Evolutionary conservation across 1,284 basidiomycete species (phyloP).

Genomic region (Tremellales sp.): DNA sequence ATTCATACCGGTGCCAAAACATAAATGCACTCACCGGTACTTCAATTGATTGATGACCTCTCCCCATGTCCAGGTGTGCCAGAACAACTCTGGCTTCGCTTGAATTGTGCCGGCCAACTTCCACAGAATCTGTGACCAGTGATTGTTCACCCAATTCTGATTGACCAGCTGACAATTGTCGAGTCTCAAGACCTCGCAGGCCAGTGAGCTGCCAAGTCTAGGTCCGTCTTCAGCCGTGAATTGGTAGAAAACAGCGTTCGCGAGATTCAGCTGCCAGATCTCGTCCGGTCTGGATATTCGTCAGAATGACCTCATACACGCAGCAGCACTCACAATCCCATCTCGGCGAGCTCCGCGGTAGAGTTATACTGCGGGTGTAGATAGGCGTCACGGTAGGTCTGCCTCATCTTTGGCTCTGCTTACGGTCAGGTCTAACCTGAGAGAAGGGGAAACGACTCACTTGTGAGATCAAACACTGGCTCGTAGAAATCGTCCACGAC

Average conservation of each 20-base stretch:
- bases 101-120: conserved; percentile 80
- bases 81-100: conserved; percentile 63
- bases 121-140: conserved; percentile 89
- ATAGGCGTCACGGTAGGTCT: conserved; percentile 15
- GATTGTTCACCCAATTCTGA: conserved; percentile 77
- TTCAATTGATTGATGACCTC: conserved; percentile 76
- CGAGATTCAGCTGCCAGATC: conserved; percentile 59
- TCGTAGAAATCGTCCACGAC: conserved; percentile 6
- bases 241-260: conserved; percentile 60
- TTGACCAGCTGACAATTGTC: conserved; percentile 33
- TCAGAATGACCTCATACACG: not conserved
- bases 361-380: conserved; percentile 60
- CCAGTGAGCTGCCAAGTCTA: conserved; percentile 24
- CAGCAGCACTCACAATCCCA: conserved; percentile 60
- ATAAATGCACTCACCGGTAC: conserved; percentile 62
- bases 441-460: conserved; percentile 22
- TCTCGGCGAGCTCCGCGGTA: conserved; percentile 53
- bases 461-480: conserved; percentile 40
- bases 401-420: not conserved
- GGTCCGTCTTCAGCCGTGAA: conserved; percentile 52
- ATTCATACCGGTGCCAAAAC: not conserved
- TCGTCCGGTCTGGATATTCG: conserved; percentile 48
- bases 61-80: conserved; percentile 67
- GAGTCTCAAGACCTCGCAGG: conserved; percentile 21
- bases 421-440: no score